These are phyloP conservation scores for Xerocomus spinulosus DNA, from an alignment of 768 basidiomycete genomes.

Conservation along the genomic window DNA sequence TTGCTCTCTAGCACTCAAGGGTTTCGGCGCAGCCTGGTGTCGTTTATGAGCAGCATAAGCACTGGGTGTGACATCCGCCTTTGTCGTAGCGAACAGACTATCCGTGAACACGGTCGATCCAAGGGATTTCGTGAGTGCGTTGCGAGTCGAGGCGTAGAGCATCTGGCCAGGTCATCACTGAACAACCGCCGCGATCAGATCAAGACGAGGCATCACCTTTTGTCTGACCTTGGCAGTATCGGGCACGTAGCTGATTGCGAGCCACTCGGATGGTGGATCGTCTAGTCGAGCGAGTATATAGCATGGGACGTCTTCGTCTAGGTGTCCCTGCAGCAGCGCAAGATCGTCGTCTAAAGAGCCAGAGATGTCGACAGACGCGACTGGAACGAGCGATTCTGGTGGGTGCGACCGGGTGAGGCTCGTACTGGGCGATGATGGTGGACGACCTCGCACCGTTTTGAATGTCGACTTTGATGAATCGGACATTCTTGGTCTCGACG, in stretches of 20 bases:
- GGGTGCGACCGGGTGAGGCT: slow-evolving; percentile 23
- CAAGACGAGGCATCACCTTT: slow-evolving; percentile 48
- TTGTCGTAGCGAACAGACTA: slow-evolving; percentile 74
- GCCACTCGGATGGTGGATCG: slow-evolving; percentile 59
- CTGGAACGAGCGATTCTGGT: slow-evolving; percentile 65
- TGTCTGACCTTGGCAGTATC: slow-evolving; percentile 75
- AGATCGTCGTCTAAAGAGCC: slow-evolving; percentile 64
- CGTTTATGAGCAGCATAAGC: slow-evolving; percentile 71
- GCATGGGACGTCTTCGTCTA: slow-evolving; percentile 62
- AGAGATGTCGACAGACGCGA: slow-evolving; percentile 43
- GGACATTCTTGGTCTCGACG: slow-evolving; percentile 43
- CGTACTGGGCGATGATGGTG: slow-evolving; percentile 5
- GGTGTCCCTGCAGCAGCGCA: slow-evolving; percentile 46
- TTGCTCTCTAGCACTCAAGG: slow-evolving; percentile 75
- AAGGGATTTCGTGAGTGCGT: slow-evolving; percentile 63
- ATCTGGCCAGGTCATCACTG: slow-evolving; percentile 45
- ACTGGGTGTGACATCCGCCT: slow-evolving; percentile 57
- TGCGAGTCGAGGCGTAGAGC: slow-evolving; percentile 81
- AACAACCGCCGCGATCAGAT: background rate
- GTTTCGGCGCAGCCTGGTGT: slow-evolving; percentile 72
- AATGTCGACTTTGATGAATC: slow-evolving; percentile 78
- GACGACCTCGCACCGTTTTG: slow-evolving; percentile 53
- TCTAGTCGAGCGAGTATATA: slow-evolving; percentile 71
- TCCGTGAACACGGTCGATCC: slow-evolving; percentile 75
- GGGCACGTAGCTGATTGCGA: slow-evolving; percentile 76